Percentiles rank a stretch among this genome's conserved stretches.
Conservation (phyloP, 495 filamentous ascomycete genomes). For the Hypoxylon fragiforme region DNA sequence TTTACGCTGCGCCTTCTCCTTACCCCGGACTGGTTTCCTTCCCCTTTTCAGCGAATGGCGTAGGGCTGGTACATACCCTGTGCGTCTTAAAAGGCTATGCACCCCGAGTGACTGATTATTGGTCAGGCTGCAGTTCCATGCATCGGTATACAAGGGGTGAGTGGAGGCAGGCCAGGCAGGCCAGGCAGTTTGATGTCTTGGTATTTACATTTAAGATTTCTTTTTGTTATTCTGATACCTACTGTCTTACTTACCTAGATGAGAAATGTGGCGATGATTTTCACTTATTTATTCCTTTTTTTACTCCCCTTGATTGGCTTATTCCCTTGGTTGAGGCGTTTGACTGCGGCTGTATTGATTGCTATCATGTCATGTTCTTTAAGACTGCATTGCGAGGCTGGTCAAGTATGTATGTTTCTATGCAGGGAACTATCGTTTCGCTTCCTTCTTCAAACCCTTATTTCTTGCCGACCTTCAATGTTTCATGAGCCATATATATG, state of each 20-base stretch:
- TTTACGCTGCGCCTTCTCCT: neutral
- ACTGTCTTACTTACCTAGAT: neutral
- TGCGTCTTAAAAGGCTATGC: slow-evolving; percentile 12
- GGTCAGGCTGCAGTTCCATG: slow-evolving; percentile 6
- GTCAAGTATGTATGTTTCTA: no score
- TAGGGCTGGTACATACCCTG: slow-evolving; percentile 21
- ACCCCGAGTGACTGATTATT: neutral
- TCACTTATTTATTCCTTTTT: slow-evolving; percentile 1
- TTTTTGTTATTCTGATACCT: neutral
- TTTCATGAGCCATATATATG: neutral
- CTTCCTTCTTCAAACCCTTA: neutral
- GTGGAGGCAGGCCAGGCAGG: neutral
- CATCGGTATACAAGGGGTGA: slow-evolving; percentile 16
- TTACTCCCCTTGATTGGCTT: neutral
- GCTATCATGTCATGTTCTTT: slow-evolving; percentile 7
- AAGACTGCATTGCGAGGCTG: no score
- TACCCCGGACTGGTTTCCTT: slow-evolving; percentile 17
- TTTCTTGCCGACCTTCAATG: neutral
- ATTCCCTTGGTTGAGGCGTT: slow-evolving; percentile 8
- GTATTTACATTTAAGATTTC: neutral
- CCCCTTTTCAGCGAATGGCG: slow-evolving; percentile 14
- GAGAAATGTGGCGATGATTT: slow-evolving; percentile 29
- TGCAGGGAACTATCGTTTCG: no score
- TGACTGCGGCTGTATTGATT: slow-evolving; percentile 2
- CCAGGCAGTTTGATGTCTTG: slow-evolving; percentile 9